Conservation (phyloP, 345 rosid genomes). For the Euclidium syriacum region DNA sequence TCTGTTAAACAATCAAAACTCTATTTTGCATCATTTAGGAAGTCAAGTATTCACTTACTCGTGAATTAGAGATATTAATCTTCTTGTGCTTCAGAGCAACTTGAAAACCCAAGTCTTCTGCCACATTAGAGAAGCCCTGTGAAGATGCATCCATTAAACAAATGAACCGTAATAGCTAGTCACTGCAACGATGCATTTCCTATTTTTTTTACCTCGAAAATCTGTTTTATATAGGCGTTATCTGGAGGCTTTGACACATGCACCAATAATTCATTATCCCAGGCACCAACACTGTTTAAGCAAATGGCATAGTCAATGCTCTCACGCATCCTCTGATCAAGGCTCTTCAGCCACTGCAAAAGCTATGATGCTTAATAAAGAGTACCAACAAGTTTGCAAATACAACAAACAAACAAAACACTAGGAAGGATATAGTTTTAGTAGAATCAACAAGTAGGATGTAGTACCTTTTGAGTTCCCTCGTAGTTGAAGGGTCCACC, state of each 20-base stretch:
- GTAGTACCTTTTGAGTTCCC: slow-evolving; percentile 88
- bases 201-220: slow-evolving; percentile 62
- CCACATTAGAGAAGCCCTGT: slow-evolving; percentile 82
- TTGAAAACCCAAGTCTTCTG: slow-evolving; percentile 66
- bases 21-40: neutral
- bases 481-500: slow-evolving; percentile 97
- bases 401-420: neutral
- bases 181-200: slow-evolving; percentile 8
- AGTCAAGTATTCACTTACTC: slow-evolving; percentile 55
- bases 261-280: slow-evolving; percentile 63
- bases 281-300: slow-evolving; percentile 88
- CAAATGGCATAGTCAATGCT: slow-evolving; percentile 96
- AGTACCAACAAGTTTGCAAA: slow-evolving; percentile 2
- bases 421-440: neutral
- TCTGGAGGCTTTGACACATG: slow-evolving; percentile 98
- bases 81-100: slow-evolving; percentile 94
- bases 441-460: slow-evolving; percentile 3
- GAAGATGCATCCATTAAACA: slow-evolving; percentile 20
- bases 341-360: slow-evolving; percentile 93
- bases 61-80: slow-evolving; percentile 88
- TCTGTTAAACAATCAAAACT: neutral
- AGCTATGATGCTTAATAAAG: slow-evolving; percentile 15
- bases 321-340: slow-evolving; percentile 96
- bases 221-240: slow-evolving; percentile 81
- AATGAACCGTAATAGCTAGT: slow-evolving; percentile 17